A percentile compares a stretch with the other conserved stretches of the same genome.
phyloP scores from a whole-genome alignment of 495 filamentous ascomycete species.

The Talaromyces trachyspermus region DNA sequence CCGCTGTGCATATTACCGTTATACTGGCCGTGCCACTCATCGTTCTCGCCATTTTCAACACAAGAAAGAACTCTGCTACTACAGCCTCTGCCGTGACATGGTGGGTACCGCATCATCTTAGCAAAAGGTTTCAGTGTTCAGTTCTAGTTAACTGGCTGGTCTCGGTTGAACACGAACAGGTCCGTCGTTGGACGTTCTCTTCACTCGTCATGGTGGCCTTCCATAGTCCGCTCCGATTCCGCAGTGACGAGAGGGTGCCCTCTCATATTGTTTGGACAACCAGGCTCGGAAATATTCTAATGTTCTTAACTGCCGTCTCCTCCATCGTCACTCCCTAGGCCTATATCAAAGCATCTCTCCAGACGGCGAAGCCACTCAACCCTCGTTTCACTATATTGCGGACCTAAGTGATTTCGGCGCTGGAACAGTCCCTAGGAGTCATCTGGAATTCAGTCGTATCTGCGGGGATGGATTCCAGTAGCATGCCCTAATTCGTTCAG shows the following conservation, averaged over 20 bases:
- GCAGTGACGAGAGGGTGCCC: slow-evolving; percentile 10
- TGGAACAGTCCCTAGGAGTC: slow-evolving; percentile 12
- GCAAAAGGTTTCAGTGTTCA: neutral
- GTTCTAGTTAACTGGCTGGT: too few species aligned
- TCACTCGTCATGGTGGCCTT: slow-evolving; percentile 22
- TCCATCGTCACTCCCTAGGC: slow-evolving; percentile 26
- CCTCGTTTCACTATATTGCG: slow-evolving; percentile 16
- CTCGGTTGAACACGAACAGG: too few species aligned
- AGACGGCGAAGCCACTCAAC: neutral
- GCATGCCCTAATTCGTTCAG: neutral
- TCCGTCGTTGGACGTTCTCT: slow-evolving; percentile 14
- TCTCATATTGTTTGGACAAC: slow-evolving; percentile 6
- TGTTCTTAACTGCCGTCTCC: slow-evolving; percentile 12
- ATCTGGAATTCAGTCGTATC: slow-evolving; percentile 8
- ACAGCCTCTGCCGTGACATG: neutral
- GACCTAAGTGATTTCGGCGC: slow-evolving; percentile 13
- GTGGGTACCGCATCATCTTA: neutral
- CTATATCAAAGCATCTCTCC: slow-evolving; percentile 18
- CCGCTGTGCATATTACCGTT: neutral
- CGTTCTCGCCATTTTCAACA: neutral
- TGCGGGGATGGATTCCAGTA: neutral
- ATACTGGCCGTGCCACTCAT: neutral
- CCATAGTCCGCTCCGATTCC: slow-evolving; percentile 16
- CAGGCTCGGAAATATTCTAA: slow-evolving; percentile 5
- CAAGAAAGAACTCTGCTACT: neutral